Base-by-base conservation (phyloP, 2,329 filamentous ascomycete genomes). In the Pseudopyricularia javanii region DNA sequence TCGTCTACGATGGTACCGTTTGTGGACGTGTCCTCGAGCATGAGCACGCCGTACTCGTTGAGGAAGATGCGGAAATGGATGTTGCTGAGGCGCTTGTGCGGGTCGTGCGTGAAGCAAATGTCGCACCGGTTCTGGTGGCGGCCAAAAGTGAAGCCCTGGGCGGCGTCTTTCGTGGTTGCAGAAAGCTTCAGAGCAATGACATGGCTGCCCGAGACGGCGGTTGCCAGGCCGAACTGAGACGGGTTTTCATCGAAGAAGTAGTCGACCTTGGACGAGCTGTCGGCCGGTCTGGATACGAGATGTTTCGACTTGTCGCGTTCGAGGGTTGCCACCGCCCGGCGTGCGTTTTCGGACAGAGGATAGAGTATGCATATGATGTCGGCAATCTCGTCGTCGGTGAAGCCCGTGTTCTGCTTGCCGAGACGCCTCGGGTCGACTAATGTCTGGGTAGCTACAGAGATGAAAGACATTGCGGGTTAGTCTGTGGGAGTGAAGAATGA, bases 21-120 rank as follows among this genome's bases (percentile, higher is more conserved):
- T n/a, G 90, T 96, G 0, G 93, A 97, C 64, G 83, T 79, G 63
- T 98, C 93, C 66, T 95, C 85, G 12, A 97, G 73, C 89, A 98
- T 95, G 58, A 96, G 76, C 54, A 87, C 83, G 28, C 86, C 88
- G 57, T 88, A 81, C n/a, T 82, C 74, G 61, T 94, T 98, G 60
- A 95, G 76, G 63, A 86, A 95, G 56, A 98, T 95, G 52, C 89
- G 85, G 65, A 97, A 98, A 65, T 98, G 93, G n/a, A 86, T 77
- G 64, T 97, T 96, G 72, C 91, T 97, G 55, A 98, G 78, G 45
- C 87, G 79, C 64, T 80, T 85, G 51, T 79, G 72, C 1, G 79
- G 78, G 58, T 91, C 85, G 57, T 83, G 75, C 34, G 71, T 66
- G 49, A 88, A 80, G 60, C 78, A 78, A 48, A 91, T 69, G 54